Evolutionary conservation across 768 basidiomycete genomes (phyloP).

Genomic region (Amanita pseudoporphyria): DNA sequence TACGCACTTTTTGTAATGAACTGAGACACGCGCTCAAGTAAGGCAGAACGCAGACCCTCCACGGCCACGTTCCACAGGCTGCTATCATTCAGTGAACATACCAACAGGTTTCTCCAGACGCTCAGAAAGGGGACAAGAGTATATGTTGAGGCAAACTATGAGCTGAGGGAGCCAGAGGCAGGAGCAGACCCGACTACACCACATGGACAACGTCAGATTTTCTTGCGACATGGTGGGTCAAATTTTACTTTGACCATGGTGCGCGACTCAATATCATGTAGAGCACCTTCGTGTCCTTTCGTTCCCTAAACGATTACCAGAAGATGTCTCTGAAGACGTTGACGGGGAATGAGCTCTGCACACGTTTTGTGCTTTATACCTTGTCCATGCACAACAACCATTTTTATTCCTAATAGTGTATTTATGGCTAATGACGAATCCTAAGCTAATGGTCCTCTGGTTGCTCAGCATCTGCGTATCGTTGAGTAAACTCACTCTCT

Average conservation of each 20-base stretch:
- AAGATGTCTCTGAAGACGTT: conserved; percentile 1
- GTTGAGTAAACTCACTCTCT: conserved; percentile 4
- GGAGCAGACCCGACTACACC: conserved; percentile 57
- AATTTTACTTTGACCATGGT: not conserved
- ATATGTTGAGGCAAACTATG: conserved; percentile 73
- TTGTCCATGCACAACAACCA: not conserved
- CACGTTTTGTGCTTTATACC: not conserved
- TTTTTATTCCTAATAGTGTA: conserved; percentile 9
- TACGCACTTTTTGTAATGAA: conserved; percentile 21
- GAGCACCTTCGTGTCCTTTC: conserved; percentile 45
- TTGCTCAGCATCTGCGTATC: conserved; percentile 1
- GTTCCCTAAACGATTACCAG: conserved; percentile 16
- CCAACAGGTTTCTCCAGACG: conserved; percentile 56
- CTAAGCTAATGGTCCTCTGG: conserved; percentile 4
- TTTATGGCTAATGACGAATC: not conserved
- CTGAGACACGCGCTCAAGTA: not conserved
- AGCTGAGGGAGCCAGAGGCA: conserved; percentile 63
- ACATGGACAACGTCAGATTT: conserved; percentile 72
- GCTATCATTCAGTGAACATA: conserved; percentile 54
- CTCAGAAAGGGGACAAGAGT: conserved; percentile 67
- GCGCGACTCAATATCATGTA: conserved; percentile 17
- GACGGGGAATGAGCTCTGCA: not conserved
- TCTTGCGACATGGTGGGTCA: conserved; percentile 65
- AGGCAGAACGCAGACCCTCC: conserved; percentile 38
- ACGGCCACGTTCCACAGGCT: conserved; percentile 70